Percentiles rank a stretch among this genome's conserved stretches.
Conservation (phyloP, 768 basidiomycete genomes). For the Suillus variegatus region DNA sequence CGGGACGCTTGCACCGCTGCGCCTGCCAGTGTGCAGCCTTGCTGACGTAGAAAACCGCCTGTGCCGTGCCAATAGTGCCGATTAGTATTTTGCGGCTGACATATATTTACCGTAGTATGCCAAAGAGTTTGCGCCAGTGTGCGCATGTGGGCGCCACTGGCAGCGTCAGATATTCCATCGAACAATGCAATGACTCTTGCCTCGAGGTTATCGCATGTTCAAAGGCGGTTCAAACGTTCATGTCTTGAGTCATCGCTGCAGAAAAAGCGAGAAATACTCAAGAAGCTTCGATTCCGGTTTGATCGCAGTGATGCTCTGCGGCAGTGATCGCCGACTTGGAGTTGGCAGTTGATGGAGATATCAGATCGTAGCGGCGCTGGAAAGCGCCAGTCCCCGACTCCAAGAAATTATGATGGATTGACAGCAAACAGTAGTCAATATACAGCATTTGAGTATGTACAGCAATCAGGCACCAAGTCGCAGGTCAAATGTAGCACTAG, state of each 20-base stretch:
- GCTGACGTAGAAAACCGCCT: neutral
- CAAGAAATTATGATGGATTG: too few species aligned
- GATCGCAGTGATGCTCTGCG: neutral
- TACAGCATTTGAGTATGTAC: too few species aligned
- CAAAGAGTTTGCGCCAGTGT: slow-evolving; percentile 7
- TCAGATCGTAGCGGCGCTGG: too few species aligned
- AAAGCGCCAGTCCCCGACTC: too few species aligned
- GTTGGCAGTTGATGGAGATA: neutral
- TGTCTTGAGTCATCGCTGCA: slow-evolving; percentile 2
- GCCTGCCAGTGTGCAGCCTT: slow-evolving; percentile 16
- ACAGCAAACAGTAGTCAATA: too few species aligned
- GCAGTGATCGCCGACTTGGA: neutral
- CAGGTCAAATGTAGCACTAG: too few species aligned
- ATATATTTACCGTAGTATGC: slow-evolving; percentile 2
- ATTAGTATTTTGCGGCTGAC: neutral
- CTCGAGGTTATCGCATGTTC: slow-evolving; percentile 26
- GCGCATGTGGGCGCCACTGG: neutral
- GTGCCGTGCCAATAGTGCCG: slow-evolving; percentile 10
- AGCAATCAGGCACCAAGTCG: too few species aligned
- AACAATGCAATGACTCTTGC: slow-evolving; percentile 10
- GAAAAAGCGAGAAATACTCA: neutral
- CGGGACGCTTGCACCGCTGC: slow-evolving; percentile 15
- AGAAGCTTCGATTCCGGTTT: neutral
- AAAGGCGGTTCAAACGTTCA: slow-evolving; percentile 30
- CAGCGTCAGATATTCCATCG: neutral